These are phyloP conservation scores for Triglochin maritima DNA, from an alignment of 106 monocot species.

Conservation along the genomic window DNA sequence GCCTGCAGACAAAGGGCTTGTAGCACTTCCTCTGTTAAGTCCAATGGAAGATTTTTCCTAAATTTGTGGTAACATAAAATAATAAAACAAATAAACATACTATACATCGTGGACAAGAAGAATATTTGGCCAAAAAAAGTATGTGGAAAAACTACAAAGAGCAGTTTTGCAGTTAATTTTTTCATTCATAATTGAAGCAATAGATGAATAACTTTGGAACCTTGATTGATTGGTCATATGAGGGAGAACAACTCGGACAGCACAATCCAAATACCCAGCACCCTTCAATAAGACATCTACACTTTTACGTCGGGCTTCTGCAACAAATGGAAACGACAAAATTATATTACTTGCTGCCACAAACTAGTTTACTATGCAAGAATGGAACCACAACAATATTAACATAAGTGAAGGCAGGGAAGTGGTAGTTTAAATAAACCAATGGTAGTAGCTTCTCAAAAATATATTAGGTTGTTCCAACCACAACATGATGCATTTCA, in stretches of 20 bases:
- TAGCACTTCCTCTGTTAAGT: conserved; percentile 57
- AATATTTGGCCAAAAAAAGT: no score
- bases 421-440: no score
- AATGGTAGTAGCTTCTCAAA: no score
- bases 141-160: no score
- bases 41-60: conserved; percentile 67
- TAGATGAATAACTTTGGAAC: conserved; percentile 8
- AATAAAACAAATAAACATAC: conserved; percentile 4
- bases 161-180: no score
- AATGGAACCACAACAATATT: no score
- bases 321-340: background rate
- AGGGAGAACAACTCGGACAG: conserved; percentile 43
- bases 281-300: conserved; percentile 62
- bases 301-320: conserved; percentile 45
- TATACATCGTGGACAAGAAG: no score
- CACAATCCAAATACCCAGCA: conserved; percentile 68
- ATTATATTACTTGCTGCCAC: background rate
- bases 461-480: no score
- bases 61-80: background rate
- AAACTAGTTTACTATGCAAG: background rate
- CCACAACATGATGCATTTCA: no score
- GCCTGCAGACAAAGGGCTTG: conserved; percentile 72
- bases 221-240: conserved; percentile 36
- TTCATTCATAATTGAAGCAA: no score
- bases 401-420: no score